Evolutionary conservation across 2,329 filamentous ascomycete species (phyloP).

Genomic region (Cryphonectria japonica): DNA sequence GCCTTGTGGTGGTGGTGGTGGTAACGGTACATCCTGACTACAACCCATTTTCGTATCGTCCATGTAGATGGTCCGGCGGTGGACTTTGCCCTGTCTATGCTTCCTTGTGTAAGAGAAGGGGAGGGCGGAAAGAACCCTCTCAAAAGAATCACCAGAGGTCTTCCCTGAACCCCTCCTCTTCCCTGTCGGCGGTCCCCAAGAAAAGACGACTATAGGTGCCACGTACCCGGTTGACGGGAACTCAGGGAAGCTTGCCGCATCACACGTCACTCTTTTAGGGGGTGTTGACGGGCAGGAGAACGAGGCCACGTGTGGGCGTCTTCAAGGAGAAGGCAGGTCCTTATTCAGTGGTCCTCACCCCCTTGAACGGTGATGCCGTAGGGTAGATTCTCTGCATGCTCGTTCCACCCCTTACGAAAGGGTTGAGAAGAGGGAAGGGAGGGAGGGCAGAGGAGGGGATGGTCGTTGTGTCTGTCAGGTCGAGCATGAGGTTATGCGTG

Average conservation of each 20-base stretch:
- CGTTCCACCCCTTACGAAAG: neutral
- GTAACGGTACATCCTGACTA: neutral
- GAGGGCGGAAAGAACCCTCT: neutral
- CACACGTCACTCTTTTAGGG: slow-evolving; percentile 14
- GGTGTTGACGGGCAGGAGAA: slow-evolving; percentile 22
- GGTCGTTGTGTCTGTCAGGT: neutral
- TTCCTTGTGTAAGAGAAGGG: neutral
- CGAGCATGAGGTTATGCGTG: neutral
- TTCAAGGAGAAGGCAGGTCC: neutral
- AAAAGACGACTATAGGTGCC: slow-evolving; percentile 17
- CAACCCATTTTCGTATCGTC: slow-evolving; percentile 11
- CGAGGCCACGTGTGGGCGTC: slow-evolving; percentile 24
- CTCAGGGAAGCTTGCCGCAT: slow-evolving; percentile 16
- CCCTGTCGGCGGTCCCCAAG: neutral
- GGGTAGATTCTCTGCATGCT: slow-evolving; percentile 6
- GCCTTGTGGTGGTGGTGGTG: neutral
- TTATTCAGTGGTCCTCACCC: neutral
- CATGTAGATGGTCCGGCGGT: slow-evolving; percentile 15
- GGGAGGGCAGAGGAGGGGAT: neutral
- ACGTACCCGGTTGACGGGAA: slow-evolving; percentile 29
- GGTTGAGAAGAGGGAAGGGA: neutral
- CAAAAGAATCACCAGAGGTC: neutral
- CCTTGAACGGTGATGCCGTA: neutral
- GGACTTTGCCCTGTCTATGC: slow-evolving; percentile 8
- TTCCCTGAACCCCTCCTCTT: neutral